phyloP scores from a whole-genome alignment of 1,284 basidiomycete species.

The Fistulina hepatica region DNA sequence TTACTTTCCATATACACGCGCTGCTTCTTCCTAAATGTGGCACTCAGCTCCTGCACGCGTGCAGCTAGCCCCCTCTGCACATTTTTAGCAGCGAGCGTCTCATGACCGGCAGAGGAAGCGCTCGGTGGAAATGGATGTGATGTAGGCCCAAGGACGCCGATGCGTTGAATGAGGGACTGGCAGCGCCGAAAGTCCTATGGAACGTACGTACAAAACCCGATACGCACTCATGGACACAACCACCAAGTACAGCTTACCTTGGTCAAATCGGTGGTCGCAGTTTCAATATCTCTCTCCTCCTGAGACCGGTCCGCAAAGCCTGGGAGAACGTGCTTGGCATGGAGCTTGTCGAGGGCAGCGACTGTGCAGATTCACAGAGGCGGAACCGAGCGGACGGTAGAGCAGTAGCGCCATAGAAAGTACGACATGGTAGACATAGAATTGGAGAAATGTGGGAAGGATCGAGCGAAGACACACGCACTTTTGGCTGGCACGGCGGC shows the following conservation, averaged over 20 bases:
- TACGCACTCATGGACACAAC: constrained; percentile 15
- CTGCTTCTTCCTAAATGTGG: constrained; percentile 95
- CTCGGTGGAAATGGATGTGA: constrained; percentile 39
- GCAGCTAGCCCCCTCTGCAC: constrained; percentile 95
- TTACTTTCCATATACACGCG: constrained; percentile 93
- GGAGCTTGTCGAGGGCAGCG: constrained; percentile 77
- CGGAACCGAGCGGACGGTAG: too few species aligned
- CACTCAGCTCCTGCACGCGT: constrained; percentile 87
- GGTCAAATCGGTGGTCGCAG: constrained; percentile 81
- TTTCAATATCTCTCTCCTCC: constrained; percentile 92
- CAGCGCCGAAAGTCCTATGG: constrained; percentile 76
- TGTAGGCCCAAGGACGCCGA: constrained; percentile 38
- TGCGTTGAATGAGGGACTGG: constrained; percentile 69
- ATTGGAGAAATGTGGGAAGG: constrained; percentile 13
- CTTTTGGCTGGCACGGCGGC: constrained; percentile 65
- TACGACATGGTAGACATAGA: constrained; percentile 10
- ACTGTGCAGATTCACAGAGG: constrained; percentile 35
- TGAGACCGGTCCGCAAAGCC: constrained; percentile 90
- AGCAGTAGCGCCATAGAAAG: too few species aligned
- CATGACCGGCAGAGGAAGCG: constrained; percentile 33
- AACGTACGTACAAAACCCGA: constrained; percentile 14
- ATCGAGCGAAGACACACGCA: constrained; percentile 32
- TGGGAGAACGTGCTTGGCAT: constrained; percentile 91
- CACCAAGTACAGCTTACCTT: constrained; percentile 39
- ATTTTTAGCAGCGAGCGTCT: constrained; percentile 77